These are phyloP conservation scores for Neurospora tetraspora DNA, from an alignment of 495 filamentous ascomycete species.

Conservation along the genomic window DNA sequence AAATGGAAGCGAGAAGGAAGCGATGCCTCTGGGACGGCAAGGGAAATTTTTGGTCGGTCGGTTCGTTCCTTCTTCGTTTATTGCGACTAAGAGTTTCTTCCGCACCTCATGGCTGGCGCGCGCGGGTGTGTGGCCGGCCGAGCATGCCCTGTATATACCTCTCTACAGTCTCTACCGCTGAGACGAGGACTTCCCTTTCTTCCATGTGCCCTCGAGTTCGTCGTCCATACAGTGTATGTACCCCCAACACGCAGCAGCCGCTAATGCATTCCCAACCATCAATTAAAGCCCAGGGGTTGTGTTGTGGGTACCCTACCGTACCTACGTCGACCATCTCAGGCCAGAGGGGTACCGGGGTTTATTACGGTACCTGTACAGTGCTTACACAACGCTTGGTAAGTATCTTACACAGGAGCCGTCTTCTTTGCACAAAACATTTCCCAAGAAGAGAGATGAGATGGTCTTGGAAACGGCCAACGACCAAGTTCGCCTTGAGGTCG, in stretches of 20 bases:
- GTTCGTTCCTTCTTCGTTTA: neutral
- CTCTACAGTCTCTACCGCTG: neutral
- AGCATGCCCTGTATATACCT: conserved; percentile 13
- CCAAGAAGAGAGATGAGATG: neutral
- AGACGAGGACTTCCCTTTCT: neutral
- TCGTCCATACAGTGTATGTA: neutral
- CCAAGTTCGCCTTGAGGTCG: neutral
- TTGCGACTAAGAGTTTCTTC: neutral
- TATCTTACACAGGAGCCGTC: neutral
- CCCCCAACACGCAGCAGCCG: conserved; percentile 12
- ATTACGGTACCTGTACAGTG: neutral
- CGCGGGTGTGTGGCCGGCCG: conserved; percentile 5
- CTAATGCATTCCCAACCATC: conserved; percentile 17
- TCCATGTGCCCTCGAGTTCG: neutral
- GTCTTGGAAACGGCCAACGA: neutral
- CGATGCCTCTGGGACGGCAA: neutral
- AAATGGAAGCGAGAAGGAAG: neutral
- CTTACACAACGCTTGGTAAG: neutral
- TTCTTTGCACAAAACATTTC: neutral
- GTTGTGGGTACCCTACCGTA: conserved; percentile 4
- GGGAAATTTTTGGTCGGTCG: neutral
- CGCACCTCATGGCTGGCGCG: neutral
- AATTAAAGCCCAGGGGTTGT: conserved; percentile 2
- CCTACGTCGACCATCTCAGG: neutral
- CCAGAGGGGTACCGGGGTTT: neutral